Evolutionary conservation across 768 basidiomycete species (phyloP).

Genomic region (Hygrophoropsis aurantiaca): DNA sequence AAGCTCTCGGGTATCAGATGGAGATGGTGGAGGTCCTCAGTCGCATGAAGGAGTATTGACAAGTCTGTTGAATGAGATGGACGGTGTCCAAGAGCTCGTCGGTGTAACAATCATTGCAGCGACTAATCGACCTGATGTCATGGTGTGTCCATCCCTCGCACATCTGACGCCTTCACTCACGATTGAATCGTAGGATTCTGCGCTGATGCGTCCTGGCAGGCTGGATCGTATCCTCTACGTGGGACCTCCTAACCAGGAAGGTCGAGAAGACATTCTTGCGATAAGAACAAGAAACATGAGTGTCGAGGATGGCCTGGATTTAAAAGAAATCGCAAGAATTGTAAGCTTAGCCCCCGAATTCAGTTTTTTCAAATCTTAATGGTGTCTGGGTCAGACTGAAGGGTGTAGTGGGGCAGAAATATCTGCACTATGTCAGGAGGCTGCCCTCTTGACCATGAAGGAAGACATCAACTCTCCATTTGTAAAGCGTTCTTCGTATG

Average conservation of each 20-base stretch:
- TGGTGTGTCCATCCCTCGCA: constrained; percentile 50
- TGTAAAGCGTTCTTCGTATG: constrained; percentile 45
- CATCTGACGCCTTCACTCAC: not conserved
- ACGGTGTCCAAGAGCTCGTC: constrained; percentile 91
- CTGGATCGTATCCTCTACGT: constrained; percentile 94
- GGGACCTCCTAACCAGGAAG: constrained; percentile 81
- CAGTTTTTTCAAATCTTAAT: not conserved
- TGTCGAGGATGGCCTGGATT: constrained; percentile 66
- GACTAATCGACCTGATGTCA: constrained; percentile 92
- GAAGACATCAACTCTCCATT: constrained; percentile 73
- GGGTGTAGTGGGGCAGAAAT: constrained; percentile 98
- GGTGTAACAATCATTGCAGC: constrained; percentile 97
- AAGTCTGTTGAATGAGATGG: constrained; percentile 95
- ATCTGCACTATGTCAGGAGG: constrained; percentile 90
- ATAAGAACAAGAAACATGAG: constrained; percentile 82
- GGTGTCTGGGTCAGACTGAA: constrained; percentile 58
- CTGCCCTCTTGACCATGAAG: constrained; percentile 90
- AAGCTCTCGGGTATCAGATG: constrained; percentile 61
- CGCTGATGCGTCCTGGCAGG: constrained; percentile 91
- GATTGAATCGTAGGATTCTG: constrained; percentile 68
- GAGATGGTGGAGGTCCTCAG: constrained; percentile 49
- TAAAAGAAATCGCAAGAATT: constrained; percentile 65
- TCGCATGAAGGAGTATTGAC: constrained; percentile 90
- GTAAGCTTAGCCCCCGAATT: constrained; percentile 40
- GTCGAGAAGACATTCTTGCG: constrained; percentile 80